Percentiles rank a stretch among this genome's conserved stretches.
These are phyloP conservation scores for Blastomyces percursus DNA, from an alignment of 2,329 filamentous ascomycete species.

Conservation along the genomic window DNA sequence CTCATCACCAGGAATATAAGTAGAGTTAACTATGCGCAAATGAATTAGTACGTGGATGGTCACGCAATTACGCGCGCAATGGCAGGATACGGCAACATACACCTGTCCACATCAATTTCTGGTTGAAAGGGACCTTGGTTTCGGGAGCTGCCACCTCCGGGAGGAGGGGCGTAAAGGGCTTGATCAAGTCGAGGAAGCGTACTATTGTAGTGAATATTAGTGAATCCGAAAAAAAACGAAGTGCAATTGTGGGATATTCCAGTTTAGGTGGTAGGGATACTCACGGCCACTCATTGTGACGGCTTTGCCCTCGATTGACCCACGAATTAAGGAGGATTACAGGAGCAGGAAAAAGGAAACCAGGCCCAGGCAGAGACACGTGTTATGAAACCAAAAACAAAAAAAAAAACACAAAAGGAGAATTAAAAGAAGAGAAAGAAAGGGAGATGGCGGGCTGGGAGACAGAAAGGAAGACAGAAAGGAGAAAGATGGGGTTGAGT, in stretches of 20 bases:
- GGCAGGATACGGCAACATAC: slow-evolving; percentile 29
- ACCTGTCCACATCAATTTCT: slow-evolving; percentile 92
- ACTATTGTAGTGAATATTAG: slow-evolving; percentile 46
- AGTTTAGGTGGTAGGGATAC: slow-evolving; percentile 20
- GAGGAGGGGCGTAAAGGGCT: slow-evolving; percentile 98
- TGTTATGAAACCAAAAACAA: not conserved
- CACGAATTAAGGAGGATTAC: slow-evolving; percentile 19
- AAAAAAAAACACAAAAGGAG: slow-evolving; percentile 16
- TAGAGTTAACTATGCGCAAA: slow-evolving; percentile 55
- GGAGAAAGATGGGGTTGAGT: slow-evolving; percentile 13
- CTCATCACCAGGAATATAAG: slow-evolving; percentile 99
- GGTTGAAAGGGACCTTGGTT: slow-evolving; percentile 98
- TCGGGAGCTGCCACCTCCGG: slow-evolving; percentile 98
- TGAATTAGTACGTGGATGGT: slow-evolving; percentile 12
- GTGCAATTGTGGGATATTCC: not conserved
- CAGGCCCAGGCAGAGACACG: slow-evolving; percentile 20
- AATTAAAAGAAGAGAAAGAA: slow-evolving; percentile 19
- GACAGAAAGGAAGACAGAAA: slow-evolving; percentile 16
- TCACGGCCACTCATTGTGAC: slow-evolving; percentile 51
- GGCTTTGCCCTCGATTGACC: slow-evolving; percentile 25
- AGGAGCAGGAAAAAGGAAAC: slow-evolving; percentile 23
- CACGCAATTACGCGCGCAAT: slow-evolving; percentile 2
- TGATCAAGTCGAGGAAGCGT: slow-evolving; percentile 98
- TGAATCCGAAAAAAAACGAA: slow-evolving; percentile 5
- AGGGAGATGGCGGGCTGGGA: slow-evolving; percentile 15